Evolutionary conservation across 2,329 filamentous ascomycete genomes (phyloP), one percentile per base, ranked within the genome.

Genomic region (Coniochaeta hoffmannii): DNA sequence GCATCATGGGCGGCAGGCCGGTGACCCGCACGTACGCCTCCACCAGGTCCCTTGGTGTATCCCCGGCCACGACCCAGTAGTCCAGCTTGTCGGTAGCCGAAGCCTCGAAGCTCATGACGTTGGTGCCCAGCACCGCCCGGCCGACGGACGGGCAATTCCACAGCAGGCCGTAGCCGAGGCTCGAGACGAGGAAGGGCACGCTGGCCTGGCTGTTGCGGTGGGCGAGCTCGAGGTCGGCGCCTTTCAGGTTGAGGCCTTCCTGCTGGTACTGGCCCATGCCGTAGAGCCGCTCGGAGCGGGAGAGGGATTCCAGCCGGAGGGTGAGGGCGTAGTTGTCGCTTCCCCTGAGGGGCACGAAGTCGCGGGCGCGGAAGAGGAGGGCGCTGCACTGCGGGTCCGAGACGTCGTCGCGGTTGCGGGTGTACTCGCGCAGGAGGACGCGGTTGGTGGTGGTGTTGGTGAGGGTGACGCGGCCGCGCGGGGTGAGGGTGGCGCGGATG

Each of bases 211-310:
- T 86, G 63, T 87, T 87, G 1, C 83, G 76, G 35, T 87, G 84
- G 0, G 84, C 83, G 2, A 87, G 74, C 63, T 87, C 84, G 1
- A 87, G 66, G 56, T 87, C 82, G 0, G 72, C 64, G 0, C 84
- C 84, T 60, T 86, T 87, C 51, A 87, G 71, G 62, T 87, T 75
- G n/a, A 87, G 70, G 53, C 73, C 76, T 0, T 81, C 79, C 60
- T 87, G 83, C 62, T 87, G 84, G 57, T 87, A 87, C 66, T 87
- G 84, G 0, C 84, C 84, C 83, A 87, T 87, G 19, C 84, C 84
- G 61, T 76, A 87, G n/a, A 87, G 79, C 63, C 78, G 81, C 64
- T 87, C 84, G 17, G 78, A 69, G 0, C 69, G 67, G 54, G 78
- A 66, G 53, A 80, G 63, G 1, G 77, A 79, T 64, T 87, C 83